Evolutionary conservation across 2,329 filamentous ascomycete genomes (phyloP).

Genomic region (Fusarium papillatum): DNA sequence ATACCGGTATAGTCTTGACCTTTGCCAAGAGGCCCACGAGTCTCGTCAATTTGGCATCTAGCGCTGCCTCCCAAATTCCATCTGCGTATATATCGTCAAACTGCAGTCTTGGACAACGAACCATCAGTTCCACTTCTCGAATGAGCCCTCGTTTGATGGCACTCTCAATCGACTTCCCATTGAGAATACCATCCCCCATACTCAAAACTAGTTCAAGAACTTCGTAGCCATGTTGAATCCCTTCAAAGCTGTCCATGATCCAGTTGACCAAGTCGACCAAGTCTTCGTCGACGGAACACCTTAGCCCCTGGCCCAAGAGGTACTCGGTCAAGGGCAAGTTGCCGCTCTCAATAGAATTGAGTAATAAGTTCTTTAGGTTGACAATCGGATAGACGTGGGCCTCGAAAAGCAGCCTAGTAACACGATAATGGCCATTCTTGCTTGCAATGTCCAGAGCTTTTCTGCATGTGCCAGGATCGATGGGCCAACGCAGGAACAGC

Average conservation of each 20-base stretch:
- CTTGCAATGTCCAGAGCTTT: not conserved
- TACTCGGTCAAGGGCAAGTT: not conserved
- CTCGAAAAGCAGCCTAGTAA: not conserved
- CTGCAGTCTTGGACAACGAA: not conserved
- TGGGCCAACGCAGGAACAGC: not conserved
- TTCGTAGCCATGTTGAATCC: not conserved
- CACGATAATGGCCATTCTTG: not conserved
- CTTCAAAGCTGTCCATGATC: too few relatives aligned
- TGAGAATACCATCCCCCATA: not conserved
- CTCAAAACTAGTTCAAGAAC: not conserved
- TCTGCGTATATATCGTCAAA: not conserved
- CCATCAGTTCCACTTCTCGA: not conserved
- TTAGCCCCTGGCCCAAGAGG: not conserved
- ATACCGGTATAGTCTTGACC: not conserved
- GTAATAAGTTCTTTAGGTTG: not conserved
- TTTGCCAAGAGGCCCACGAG: not conserved
- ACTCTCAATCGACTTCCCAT: not conserved
- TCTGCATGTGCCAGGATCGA: not conserved
- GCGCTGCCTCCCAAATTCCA: not conserved
- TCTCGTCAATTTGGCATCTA: not conserved
- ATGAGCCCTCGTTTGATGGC: not conserved
- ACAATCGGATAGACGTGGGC: not conserved
- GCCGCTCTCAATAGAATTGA: not conserved
- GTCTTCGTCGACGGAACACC: not conserved
- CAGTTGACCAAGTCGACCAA: not conserved